A percentile compares a stretch with the other conserved stretches of the same genome.
These are phyloP conservation scores for Vaccinium vitisidaea DNA, from an alignment of 148 eudicot species.

Conservation along the genomic window DNA sequence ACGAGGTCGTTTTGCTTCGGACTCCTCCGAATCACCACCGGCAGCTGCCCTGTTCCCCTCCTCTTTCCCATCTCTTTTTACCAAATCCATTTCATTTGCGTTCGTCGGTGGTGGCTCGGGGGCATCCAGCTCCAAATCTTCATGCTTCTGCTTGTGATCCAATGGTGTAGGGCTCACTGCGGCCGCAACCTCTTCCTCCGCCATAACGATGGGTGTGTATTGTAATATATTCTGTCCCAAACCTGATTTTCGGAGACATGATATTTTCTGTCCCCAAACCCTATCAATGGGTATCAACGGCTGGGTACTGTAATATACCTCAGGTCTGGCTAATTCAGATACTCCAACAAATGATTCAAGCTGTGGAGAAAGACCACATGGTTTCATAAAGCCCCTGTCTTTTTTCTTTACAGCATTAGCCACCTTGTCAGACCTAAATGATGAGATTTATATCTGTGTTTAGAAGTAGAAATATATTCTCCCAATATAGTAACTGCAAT, in stretches of 20 bases:
- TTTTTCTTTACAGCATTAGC: constrained; percentile 32
- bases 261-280: too few relatives aligned
- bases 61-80: background rate
- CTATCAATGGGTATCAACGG: background rate
- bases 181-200: constrained; percentile 40
- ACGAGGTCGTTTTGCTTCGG: constrained; percentile 64
- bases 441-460: constrained; percentile 7
- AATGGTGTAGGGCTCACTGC: constrained; percentile 14
- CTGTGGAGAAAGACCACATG: constrained; percentile 60
- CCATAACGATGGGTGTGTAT: constrained; percentile 23
- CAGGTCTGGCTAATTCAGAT: constrained; percentile 60
- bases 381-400: constrained; percentile 48
- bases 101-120: constrained; percentile 16
- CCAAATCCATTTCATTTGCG: constrained; percentile 16
- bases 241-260: background rate
- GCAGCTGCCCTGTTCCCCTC: constrained; percentile 24
- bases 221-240: too few relatives aligned
- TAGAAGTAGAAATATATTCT: background rate
- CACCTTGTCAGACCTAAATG: constrained; percentile 25
- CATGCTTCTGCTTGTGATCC: constrained; percentile 61
- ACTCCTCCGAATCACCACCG: constrained; percentile 13
- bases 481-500: background rate
- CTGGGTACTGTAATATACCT: constrained; percentile 32
- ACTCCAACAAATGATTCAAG: constrained; percentile 60
- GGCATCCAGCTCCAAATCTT: constrained; percentile 45